Evolutionary conservation across 345 rosid genomes (phyloP), one percentile per base, ranked within the genome.

Genomic region (Salix exigua): DNA sequence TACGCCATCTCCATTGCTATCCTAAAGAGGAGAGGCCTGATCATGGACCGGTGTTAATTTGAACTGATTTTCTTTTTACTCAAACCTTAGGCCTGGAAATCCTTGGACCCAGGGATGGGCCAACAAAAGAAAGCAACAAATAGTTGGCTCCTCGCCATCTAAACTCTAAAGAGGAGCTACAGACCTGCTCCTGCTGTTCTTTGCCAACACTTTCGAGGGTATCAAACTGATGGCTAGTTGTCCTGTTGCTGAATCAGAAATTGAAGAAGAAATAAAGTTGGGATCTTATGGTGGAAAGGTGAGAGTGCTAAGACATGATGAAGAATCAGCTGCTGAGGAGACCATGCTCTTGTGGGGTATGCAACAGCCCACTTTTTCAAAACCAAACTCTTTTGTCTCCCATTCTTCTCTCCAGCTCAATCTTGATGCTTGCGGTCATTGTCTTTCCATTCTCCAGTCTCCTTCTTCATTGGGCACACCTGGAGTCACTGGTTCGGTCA

Each of bases 261-360:
- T 0, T 6, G 46, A 48, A 80, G 81, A 79, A 83, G 69, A 40
- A 58, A 79, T 33, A 61, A 77, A 73, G 71, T 50, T 92, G 87
- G 89, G 92, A 30, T 80, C 87, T 21, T 94, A 91, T 78, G 88
- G 85, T 40, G 95, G 88, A 82, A 81, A 83, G 66, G 97, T 90
- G 73, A 83, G 84, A 77, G 31, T 87, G 63, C 68, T 86, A 73
- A 77, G 25, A 28, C 75, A 77, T 65, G 78, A 30, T 7, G 78
- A 77, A 26, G 93, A 90, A 75, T 84, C 89, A 10, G 96, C 95
- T 31, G 87, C 97, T 62, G 95, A 85, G 80, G 97, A 94, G 85
- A 93, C 88, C 65, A 90, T 94, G 97, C 76, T 94, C 7, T 67
- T 94, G 23, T 94, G 97, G 99, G 97, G 94, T 70, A 84, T 95